Evolutionary conservation across 495 filamentous ascomycete genomes (phyloP).

Genomic region (Friedmanniomyces endolithicus): DNA sequence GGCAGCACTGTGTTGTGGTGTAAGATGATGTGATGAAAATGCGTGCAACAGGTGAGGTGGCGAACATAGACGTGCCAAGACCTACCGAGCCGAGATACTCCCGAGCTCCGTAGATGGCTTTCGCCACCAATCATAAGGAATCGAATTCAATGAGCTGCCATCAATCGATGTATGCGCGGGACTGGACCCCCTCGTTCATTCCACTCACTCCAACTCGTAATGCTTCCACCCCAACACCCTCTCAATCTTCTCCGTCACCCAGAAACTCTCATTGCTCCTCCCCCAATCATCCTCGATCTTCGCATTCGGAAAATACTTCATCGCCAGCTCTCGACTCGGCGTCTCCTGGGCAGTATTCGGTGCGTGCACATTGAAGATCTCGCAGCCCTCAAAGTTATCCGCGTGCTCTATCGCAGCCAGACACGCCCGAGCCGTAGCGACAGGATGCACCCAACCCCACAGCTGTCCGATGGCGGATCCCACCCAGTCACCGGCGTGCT

Average conservation of each 20-base stretch:
- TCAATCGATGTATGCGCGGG: no score
- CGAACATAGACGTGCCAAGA: no score
- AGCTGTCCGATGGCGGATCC: slow-evolving; percentile 1
- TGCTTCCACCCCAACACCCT: slow-evolving; percentile 1
- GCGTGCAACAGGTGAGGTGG: no score
- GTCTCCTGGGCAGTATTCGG: slow-evolving; percentile 1
- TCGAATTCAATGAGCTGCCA: no score
- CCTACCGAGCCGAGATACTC: no score
- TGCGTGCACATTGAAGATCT: neutral
- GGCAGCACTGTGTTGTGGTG: no score
- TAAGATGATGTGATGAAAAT: no score
- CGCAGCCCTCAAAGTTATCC: neutral
- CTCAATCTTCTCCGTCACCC: slow-evolving; percentile 1
- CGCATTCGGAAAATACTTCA: neutral
- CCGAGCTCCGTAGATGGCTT: no score
- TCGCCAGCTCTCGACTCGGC: neutral
- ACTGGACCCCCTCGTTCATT: no score
- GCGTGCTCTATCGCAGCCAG: neutral
- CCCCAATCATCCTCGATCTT: slow-evolving; percentile 2
- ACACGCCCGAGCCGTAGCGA: slow-evolving; percentile 4
- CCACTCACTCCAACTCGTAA: neutral
- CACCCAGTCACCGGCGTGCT: slow-evolving; percentile 8
- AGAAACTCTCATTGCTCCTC: neutral
- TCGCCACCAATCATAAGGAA: no score
- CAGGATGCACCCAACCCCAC: slow-evolving; percentile 11